Evolutionary conservation across 2,329 filamentous ascomycete genomes (phyloP), one percentile per base, ranked within the genome.

Genomic region (Fonsecaea pugnacius): DNA sequence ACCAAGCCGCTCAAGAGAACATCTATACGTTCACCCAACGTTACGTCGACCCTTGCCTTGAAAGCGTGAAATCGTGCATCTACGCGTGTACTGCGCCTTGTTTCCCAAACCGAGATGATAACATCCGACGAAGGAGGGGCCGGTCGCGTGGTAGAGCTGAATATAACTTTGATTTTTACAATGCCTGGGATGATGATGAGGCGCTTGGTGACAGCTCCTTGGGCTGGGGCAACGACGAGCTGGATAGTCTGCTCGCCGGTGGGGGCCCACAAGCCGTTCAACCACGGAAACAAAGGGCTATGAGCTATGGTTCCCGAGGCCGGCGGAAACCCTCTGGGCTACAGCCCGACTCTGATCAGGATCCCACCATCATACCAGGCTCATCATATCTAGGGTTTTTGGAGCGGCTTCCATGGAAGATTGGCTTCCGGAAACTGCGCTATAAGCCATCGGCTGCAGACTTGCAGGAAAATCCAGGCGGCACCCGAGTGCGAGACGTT

Each of bases 121-220:
- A 90, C 64, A 80, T 87, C 55, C 87, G 91, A 33, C 87, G 91
- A 62, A 82, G 89, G 66, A 87, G 92, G 72, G 85, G 89, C 38
- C 78, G 82, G 24, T 77, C 79, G 62, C 75, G 81, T 66, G 87
- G 86, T 2, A 78, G 87, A 58, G 90, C 92, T 32, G 93, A 97
- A 77, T 86, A 90, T 72, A 93, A 87, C 73, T 98, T 98, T 75
- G 94, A 97, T 76, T 98, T 98, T 76, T 98, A 98, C 79, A 94
- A 97, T 77, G 94, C 97, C 77, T 98, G 94, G 94, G 92, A 96
- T 66, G 83, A 85, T 52, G 84, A 87, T 60, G 84, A 87, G 62
- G 72, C 66, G 46, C 63, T 67, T 4, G 67, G 70, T 33, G 84
- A 85, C 57, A 81, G 80, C 36, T 84, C 87, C 43, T 84, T 88